Percentiles rank a stretch among this genome's conserved stretches.
Conservation (phyloP, 2,329 filamentous ascomycete genomes). For the Coniochaeta hoffmannii region DNA sequence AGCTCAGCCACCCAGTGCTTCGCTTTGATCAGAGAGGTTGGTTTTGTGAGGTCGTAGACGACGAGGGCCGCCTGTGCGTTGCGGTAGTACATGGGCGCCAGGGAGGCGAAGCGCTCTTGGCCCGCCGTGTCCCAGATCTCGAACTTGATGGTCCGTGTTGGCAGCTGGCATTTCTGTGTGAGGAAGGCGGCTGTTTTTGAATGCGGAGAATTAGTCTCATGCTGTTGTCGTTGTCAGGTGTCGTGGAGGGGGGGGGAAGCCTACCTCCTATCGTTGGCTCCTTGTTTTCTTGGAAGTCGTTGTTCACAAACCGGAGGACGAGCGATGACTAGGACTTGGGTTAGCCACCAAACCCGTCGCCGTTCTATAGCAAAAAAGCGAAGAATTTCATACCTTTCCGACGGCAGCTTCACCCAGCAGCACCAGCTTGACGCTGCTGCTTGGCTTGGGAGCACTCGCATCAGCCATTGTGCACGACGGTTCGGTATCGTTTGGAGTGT, state of each 20-base stretch:
- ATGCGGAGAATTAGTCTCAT: slow-evolving; percentile 1
- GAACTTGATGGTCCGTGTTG: slow-evolving; percentile 84
- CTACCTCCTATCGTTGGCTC: slow-evolving; percentile 97
- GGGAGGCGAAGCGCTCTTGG: slow-evolving; percentile 92
- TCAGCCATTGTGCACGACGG: slow-evolving; percentile 56
- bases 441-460: slow-evolving; percentile 77
- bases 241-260: slow-evolving; percentile 17
- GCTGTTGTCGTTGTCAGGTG: background rate
- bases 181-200: slow-evolving; percentile 73
- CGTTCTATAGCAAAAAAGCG: background rate
- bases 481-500: background rate
- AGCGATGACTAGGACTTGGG: slow-evolving; percentile 69
- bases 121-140: slow-evolving; percentile 98
- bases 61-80: slow-evolving; percentile 97
- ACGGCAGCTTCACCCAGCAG: slow-evolving; percentile 95
- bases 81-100: slow-evolving; percentile 99
- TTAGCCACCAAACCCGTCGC: background rate
- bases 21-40: slow-evolving; percentile 89
- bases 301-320: slow-evolving; percentile 97
- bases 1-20: slow-evolving; percentile 99
- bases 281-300: slow-evolving; percentile 99
- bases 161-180: slow-evolving; percentile 97
- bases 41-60: slow-evolving; percentile 97
- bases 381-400: slow-evolving; percentile 66
- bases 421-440: slow-evolving; percentile 99